Conservation (phyloP, 805 yeast species). For the Sugiyamaella boreocaroliniensis region DNA sequence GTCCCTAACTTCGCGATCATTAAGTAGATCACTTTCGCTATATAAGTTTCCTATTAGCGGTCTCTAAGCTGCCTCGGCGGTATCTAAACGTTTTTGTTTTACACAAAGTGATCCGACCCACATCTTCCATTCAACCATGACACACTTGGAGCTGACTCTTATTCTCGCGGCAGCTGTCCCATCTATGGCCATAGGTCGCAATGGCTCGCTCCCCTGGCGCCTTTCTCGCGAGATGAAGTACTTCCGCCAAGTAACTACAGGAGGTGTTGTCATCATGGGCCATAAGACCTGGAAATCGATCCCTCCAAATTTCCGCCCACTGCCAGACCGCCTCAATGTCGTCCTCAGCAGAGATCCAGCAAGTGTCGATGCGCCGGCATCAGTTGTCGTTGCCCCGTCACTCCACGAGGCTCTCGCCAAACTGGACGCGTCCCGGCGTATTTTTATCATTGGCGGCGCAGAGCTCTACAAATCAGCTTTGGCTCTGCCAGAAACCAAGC, state of each 20-base stretch:
- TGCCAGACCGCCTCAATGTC: constrained; percentile 67
- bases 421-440: constrained; percentile 36
- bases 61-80: too few species aligned
- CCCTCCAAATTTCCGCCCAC: constrained; percentile 76
- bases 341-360: constrained; percentile 51
- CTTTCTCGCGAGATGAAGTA: constrained; percentile 77
- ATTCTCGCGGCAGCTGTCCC: constrained; percentile 86
- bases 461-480: constrained; percentile 65
- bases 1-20: too few species aligned
- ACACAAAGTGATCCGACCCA: too few species aligned
- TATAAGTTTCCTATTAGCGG: too few species aligned
- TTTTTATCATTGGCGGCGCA: constrained; percentile 90
- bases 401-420: constrained; percentile 38
- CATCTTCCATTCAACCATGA: too few species aligned
- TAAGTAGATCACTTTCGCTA: too few species aligned
- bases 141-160: constrained; percentile 37
- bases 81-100: too few species aligned
- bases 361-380: constrained; percentile 16
- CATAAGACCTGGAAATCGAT: constrained; percentile 94
- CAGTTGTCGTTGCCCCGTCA: constrained; percentile 36
- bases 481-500: constrained; percentile 39
- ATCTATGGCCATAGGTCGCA: constrained; percentile 72
- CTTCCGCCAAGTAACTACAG: constrained; percentile 66
- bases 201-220: constrained; percentile 84
- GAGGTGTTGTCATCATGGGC: constrained; percentile 75